Evolutionary conservation across 176 grass and related monocot genomes (phyloP), one percentile per base, ranked within the genome.

Genomic region (Oropetium thomaeum): DNA sequence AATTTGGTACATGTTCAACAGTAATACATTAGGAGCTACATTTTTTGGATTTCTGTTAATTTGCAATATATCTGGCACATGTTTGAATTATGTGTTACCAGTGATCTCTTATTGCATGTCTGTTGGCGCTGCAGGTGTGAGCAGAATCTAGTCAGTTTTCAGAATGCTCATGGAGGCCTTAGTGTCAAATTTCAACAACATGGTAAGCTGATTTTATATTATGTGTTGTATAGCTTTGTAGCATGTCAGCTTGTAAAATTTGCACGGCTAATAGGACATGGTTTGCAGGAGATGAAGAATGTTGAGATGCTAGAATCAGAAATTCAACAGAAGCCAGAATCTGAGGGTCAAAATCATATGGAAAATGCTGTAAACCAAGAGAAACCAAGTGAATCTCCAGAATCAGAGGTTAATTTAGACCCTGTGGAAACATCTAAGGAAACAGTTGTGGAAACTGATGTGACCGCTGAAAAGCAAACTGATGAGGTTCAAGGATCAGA

Each of bases 241-340:
- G 20, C 41, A 20, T 61, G 8, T 15, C 8, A 40, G 22, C 41
- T 33, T 59, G 1, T 31, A 67, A 48, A 74, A 52, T 75, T 69
- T 17, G 8, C 47, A 70, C 7, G 10, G 25, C 43, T 28, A 40
- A 81, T 47, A 25, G 14, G 19, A 17, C 70, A 58, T 55, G 32
- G 2, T 63, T 27, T 70, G 31, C 34, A 86, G 55, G 74, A 79
- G 42, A 78, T 87, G 74, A 75, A 79, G 74, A 27, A 20, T 1
- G 35, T 20, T 44, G 60, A 86, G 71, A 31, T 0, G 4, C 8
- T 34, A 63, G 58, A 53, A 62, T 38, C 10, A 1, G 45, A 4
- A 37, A 14, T n/a, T 55, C 57, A 86, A 54, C 57, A 57, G 45
- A 81, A 73, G 51, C 28, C 33, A 67, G 76, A 19, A 85, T 38